phyloP scores from a whole-genome alignment of 1,284 basidiomycete species.

The Acaromyces ingoldii region DNA sequence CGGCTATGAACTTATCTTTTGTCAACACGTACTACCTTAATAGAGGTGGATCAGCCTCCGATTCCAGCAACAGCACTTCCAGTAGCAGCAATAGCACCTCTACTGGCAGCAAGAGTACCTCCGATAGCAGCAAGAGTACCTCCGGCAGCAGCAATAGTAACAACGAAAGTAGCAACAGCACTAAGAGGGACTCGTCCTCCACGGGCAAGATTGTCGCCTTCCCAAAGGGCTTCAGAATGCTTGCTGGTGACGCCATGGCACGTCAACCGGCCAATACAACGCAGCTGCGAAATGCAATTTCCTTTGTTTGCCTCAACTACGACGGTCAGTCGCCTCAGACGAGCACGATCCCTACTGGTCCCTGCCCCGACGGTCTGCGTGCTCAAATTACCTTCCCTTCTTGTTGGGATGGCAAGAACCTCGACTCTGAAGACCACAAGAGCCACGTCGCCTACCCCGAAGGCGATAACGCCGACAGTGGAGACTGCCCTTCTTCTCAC shows the following conservation, averaged over 20 bases:
- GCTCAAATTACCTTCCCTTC: constrained; percentile 56
- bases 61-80: too few relatives aligned
- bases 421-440: constrained; percentile 53
- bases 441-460: constrained; percentile 52
- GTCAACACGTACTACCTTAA: constrained; percentile 53
- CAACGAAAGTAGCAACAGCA: too few relatives aligned
- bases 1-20: constrained; percentile 22
- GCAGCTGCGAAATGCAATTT: constrained; percentile 44
- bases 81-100: too few relatives aligned
- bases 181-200: too few relatives aligned
- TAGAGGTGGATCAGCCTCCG: constrained; percentile 8
- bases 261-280: constrained; percentile 4
- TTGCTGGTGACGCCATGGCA: constrained; percentile 51
- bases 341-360: constrained; percentile 11
- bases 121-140: too few relatives aligned
- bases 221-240: constrained; percentile 54
- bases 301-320: constrained; percentile 54
- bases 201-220: constrained; percentile 51
- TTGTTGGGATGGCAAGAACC: constrained; percentile 58
- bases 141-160: too few relatives aligned
- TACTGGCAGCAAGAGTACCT: too few relatives aligned
- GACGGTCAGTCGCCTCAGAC: constrained; percentile 30
- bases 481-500: constrained; percentile 56
- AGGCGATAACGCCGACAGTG: constrained; percentile 54
- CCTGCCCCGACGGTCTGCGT: constrained; percentile 51